Percentiles rank a stretch among this genome's conserved stretches.
Evolutionary conservation across 2,329 filamentous ascomycete genomes (phyloP).

Genomic region (Ophiostoma tasmaniense): DNA sequence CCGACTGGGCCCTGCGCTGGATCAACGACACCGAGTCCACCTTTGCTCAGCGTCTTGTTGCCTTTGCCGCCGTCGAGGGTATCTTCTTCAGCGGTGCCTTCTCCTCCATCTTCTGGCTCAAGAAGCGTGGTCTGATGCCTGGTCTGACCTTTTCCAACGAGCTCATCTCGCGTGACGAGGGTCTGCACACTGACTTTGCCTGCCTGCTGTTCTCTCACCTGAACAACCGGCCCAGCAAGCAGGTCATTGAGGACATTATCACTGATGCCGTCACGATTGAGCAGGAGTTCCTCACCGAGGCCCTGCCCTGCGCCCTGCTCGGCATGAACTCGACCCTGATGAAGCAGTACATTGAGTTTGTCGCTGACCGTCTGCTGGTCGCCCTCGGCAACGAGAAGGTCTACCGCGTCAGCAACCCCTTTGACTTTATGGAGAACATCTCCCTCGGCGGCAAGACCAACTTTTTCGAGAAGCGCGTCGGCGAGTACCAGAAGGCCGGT

Average conservation of each 20-base stretch:
- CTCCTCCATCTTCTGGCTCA: slow-evolving; percentile 99
- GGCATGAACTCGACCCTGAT: slow-evolving; percentile 97
- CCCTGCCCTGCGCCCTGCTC: slow-evolving; percentile 82
- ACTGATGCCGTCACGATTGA: slow-evolving; percentile 89
- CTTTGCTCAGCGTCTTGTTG: slow-evolving; percentile 90
- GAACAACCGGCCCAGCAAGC: slow-evolving; percentile 77
- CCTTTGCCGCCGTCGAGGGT: slow-evolving; percentile 95
- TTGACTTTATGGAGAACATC: slow-evolving; percentile 99
- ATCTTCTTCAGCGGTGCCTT: slow-evolving; percentile 99
- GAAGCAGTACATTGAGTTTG: slow-evolving; percentile 99
- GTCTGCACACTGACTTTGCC: slow-evolving; percentile 98
- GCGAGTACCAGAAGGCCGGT: slow-evolving; percentile 98
- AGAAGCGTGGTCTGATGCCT: slow-evolving; percentile 99
- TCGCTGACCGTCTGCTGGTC: slow-evolving; percentile 87
- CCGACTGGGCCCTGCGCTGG: slow-evolving; percentile 94
- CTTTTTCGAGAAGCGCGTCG: slow-evolving; percentile 99
- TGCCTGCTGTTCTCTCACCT: slow-evolving; percentile 97
- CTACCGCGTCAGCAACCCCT: slow-evolving; percentile 90
- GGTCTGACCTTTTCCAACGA: slow-evolving; percentile 99
- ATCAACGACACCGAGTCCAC: slow-evolving; percentile 89
- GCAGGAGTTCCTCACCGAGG: slow-evolving; percentile 96
- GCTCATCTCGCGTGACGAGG: slow-evolving; percentile 98
- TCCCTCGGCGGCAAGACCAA: slow-evolving; percentile 98
- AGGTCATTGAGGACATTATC: slow-evolving; percentile 79
- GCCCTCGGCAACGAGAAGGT: slow-evolving; percentile 90